These are phyloP conservation scores for Vigna radiata DNA, from an alignment of 306 rosid genomes.

Conservation along the genomic window DNA sequence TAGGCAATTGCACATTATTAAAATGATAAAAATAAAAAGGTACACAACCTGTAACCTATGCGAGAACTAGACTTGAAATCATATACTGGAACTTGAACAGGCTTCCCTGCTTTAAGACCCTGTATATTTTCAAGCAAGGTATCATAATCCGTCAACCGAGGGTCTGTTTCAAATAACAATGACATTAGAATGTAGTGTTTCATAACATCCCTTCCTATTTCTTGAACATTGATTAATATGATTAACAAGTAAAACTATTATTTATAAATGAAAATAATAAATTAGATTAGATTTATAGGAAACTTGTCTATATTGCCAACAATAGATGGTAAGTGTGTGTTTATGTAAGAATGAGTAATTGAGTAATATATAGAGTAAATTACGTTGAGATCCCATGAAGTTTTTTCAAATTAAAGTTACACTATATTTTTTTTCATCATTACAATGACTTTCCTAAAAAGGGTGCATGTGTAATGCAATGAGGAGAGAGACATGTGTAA, in stretches of 20 bases:
- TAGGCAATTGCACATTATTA: constrained; percentile 26
- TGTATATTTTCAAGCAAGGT: constrained; percentile 86
- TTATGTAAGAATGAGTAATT: not conserved
- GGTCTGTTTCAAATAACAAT: constrained; percentile 71
- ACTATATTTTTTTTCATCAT: too few relatives aligned
- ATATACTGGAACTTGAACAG: constrained; percentile 89
- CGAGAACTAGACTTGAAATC: constrained; percentile 97
- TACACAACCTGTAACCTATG: constrained; percentile 81
- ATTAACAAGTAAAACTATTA: constrained; percentile 17
- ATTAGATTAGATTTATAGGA: constrained; percentile 12
- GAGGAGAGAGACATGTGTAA: too few relatives aligned
- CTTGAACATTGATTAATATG: constrained; percentile 33
- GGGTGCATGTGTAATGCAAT: too few relatives aligned
- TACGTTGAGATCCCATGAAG: too few relatives aligned
- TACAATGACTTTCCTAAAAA: too few relatives aligned
- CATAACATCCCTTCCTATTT: constrained; percentile 45
- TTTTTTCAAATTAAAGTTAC: too few relatives aligned
- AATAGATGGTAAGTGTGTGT: not conserved
- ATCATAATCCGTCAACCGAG: constrained; percentile 96
- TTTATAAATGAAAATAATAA: constrained; percentile 4
- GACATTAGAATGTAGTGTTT: constrained; percentile 45
- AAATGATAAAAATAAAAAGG: constrained; percentile 34
- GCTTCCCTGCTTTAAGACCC: constrained; percentile 83
- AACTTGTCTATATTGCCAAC: constrained; percentile 14
- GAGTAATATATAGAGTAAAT: not conserved